Conservation (phyloP, 495 filamentous ascomycete genomes). For the Friedmanniomyces simplex region DNA sequence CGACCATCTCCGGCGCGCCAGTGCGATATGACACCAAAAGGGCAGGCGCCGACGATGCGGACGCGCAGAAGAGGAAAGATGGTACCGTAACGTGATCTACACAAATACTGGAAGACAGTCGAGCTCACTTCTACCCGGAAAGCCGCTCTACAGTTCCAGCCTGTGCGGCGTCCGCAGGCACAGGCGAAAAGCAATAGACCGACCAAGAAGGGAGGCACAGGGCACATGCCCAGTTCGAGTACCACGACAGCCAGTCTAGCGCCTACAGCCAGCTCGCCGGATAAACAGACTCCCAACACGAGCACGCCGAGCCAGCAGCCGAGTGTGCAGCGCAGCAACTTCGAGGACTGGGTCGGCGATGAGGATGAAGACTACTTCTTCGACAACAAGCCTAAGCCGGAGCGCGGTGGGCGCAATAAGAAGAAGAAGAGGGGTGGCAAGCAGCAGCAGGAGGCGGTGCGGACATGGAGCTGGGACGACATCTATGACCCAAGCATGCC, state of each 20-base stretch:
- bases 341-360: constrained; percentile 84
- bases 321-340: constrained; percentile 45
- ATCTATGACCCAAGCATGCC: constrained; percentile 79
- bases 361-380: constrained; percentile 58
- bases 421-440: constrained; percentile 85
- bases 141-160: constrained; percentile 81
- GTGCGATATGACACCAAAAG: constrained; percentile 56
- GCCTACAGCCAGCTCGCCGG: constrained; percentile 16
- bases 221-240: constrained; percentile 16
- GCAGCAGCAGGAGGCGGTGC: constrained; percentile 43
- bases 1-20: constrained; percentile 65
- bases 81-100: constrained; percentile 46
- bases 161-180: constrained; percentile 63
- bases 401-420: constrained; percentile 75
- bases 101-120: constrained; percentile 39
- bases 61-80: constrained; percentile 60
- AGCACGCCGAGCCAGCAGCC: constrained; percentile 8
- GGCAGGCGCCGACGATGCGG: constrained; percentile 50
- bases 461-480: constrained; percentile 59
- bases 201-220: constrained; percentile 24
- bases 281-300: constrained; percentile 9
- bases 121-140: constrained; percentile 30
- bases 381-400: constrained; percentile 43
- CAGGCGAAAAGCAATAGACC: constrained; percentile 58
- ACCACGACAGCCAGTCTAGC: constrained; percentile 4